Percentiles rank a stretch among this genome's conserved stretches.
phyloP scores from a whole-genome alignment of 768 basidiomycete genomes.

The Psilocybe cyanescens region DNA sequence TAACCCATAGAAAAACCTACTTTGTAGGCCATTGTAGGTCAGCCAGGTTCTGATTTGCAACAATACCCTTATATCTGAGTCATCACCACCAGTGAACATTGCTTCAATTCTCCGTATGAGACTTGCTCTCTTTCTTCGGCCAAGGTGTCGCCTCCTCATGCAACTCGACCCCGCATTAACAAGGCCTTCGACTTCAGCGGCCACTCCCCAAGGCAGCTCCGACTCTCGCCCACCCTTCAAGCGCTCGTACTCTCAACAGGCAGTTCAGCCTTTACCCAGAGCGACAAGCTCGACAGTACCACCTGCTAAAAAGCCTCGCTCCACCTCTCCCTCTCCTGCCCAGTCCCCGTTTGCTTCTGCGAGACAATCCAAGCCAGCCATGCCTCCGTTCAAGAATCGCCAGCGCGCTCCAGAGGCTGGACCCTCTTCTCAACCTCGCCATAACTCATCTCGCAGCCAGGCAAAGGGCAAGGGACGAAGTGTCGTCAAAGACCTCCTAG shows the following conservation, averaged over 20 bases:
- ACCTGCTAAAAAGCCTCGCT: constrained; percentile 25
- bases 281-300: constrained; percentile 22
- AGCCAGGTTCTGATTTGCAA: constrained; percentile 2
- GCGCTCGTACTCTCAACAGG: constrained; percentile 49
- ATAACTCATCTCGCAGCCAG: not conserved
- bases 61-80: not conserved
- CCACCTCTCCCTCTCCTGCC: constrained; percentile 9
- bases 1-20: too few relatives aligned
- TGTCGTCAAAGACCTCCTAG: constrained; percentile 22
- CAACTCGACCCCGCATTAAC: constrained; percentile 47
- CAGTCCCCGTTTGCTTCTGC: constrained; percentile 21
- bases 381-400: constrained; percentile 24
- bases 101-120: constrained; percentile 46
- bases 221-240: constrained; percentile 35
- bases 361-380: constrained; percentile 9
- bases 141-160: constrained; percentile 64
- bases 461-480: constrained; percentile 12
- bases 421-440: constrained; percentile 17
- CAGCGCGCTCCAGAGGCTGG: constrained; percentile 20
- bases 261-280: constrained; percentile 27
- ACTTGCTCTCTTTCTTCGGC: constrained; percentile 47
- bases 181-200: constrained; percentile 27
- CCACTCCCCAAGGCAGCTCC: constrained; percentile 6
- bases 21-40: constrained; percentile 15
- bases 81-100: not conserved